Conservation (phyloP, 352 stramenopile genomes). For the Globisporangium heterothallicum region DNA sequence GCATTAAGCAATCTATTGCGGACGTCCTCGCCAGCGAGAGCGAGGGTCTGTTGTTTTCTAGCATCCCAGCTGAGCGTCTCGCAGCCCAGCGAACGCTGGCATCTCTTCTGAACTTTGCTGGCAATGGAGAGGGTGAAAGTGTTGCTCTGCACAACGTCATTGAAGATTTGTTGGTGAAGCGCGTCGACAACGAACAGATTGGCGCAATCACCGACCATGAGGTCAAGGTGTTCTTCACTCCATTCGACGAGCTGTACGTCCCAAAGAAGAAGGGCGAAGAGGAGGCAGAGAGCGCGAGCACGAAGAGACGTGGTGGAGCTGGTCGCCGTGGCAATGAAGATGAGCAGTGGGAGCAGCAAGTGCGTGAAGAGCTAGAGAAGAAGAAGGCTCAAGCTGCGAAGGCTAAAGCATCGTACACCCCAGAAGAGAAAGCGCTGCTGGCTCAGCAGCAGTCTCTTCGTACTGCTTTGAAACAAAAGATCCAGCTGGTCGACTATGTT, state of each 20-base stretch:
- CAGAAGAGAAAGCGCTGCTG: slow-evolving; percentile 52
- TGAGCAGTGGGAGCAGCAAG: slow-evolving; percentile 80
- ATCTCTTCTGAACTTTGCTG: slow-evolving; percentile 72
- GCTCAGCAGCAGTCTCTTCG: slow-evolving; percentile 59
- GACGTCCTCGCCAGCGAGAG: slow-evolving; percentile 36
- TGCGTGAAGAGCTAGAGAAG: slow-evolving; percentile 80
- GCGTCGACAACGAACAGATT: slow-evolving; percentile 44
- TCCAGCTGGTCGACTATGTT: slow-evolving; percentile 35
- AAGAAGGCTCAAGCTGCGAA: slow-evolving; percentile 39
- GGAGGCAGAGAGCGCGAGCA: slow-evolving; percentile 18
- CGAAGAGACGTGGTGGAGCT: slow-evolving; percentile 21
- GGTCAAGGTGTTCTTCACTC: slow-evolving; percentile 51
- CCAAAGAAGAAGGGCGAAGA: slow-evolving; percentile 36
- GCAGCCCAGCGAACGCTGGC: slow-evolving; percentile 64
- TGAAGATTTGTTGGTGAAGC: slow-evolving; percentile 48
- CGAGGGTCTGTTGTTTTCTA: slow-evolving; percentile 53
- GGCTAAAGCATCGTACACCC: slow-evolving; percentile 38
- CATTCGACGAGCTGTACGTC: slow-evolving; percentile 73
- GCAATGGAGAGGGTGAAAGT: slow-evolving; percentile 73
- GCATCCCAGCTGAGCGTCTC: slow-evolving; percentile 38
- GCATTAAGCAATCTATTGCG: slow-evolving; percentile 51
- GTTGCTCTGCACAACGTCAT: slow-evolving; percentile 70
- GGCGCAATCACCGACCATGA: slow-evolving; percentile 50
- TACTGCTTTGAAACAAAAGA: slow-evolving; percentile 34
- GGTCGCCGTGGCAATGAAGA: slow-evolving; percentile 63